Percentiles rank a stretch among this genome's conserved stretches.
Evolutionary conservation across 371 early-diverging fungal species (phyloP).

Genomic region (Mortierella sp.): DNA sequence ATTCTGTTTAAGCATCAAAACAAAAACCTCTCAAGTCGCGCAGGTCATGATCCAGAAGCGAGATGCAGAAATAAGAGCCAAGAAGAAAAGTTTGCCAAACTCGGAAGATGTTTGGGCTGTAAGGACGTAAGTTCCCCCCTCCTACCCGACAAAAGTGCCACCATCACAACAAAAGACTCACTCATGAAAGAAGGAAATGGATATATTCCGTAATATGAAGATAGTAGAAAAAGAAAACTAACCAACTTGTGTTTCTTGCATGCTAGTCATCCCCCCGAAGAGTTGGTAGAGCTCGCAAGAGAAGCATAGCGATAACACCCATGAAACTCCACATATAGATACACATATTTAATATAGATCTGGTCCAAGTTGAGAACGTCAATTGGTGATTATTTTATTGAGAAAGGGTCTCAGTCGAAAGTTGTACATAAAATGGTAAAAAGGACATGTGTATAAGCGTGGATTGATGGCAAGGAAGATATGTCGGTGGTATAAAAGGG

Average conservation of each 20-base stretch:
- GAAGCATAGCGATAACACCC: not conserved
- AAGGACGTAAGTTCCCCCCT: conserved; percentile 27
- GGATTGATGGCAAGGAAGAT: not conserved
- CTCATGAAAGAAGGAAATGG: not conserved
- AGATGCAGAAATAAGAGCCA: conserved; percentile 40
- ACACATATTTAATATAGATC: not conserved
- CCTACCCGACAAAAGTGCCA: not conserved
- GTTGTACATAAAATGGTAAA: not conserved
- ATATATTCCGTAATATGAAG: no score
- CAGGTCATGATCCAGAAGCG: conserved; percentile 54
- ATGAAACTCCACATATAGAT: not conserved
- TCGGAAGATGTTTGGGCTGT: conserved; percentile 53
- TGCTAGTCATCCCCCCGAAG: conserved; percentile 40
- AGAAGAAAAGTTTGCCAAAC: conserved; percentile 31
- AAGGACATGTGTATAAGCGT: not conserved
- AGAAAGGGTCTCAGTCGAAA: not conserved
- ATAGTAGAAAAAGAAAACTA: no score
- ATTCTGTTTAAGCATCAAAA: conserved; percentile 50
- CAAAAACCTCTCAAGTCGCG: conserved; percentile 37
- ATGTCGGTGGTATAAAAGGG: not conserved
- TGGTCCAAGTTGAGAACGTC: not conserved
- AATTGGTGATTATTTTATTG: not conserved
- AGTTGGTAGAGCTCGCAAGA: conserved; percentile 27
- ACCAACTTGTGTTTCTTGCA: not conserved
- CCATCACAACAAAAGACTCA: not conserved